Conservation (phyloP, 179 eudicot genomes). For the Silene noctiflora region DNA sequence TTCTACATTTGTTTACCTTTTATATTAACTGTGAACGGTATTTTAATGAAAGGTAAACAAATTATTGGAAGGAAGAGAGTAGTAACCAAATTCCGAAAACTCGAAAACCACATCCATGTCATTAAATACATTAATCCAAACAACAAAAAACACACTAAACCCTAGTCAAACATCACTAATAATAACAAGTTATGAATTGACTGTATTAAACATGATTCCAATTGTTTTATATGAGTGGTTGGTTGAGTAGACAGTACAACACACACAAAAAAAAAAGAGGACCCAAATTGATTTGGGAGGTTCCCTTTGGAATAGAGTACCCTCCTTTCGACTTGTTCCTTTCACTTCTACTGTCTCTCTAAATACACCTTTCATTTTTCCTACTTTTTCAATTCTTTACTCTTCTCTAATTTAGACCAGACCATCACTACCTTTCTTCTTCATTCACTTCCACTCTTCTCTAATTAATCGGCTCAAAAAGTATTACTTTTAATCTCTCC, state of each 20-base stretch:
- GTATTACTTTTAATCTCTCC: too few relatives aligned
- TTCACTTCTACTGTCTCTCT: constrained; percentile 21
- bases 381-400: not conserved
- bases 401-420: constrained; percentile 1
- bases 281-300: constrained; percentile 14
- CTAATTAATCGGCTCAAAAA: not conserved
- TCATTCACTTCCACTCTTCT: not conserved
- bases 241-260: constrained; percentile 1
- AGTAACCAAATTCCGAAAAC: too few relatives aligned
- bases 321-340: constrained; percentile 28
- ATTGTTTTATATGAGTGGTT: not conserved
- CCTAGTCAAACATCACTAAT: too few relatives aligned
- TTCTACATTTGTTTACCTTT: too few relatives aligned
- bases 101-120: too few relatives aligned
- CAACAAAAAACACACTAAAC: too few relatives aligned
- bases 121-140: too few relatives aligned
- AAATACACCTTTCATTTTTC: not conserved
- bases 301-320: constrained; percentile 23
- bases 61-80: too few relatives aligned
- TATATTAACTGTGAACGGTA: too few relatives aligned
- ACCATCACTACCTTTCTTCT: not conserved
- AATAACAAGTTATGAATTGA: too few relatives aligned
- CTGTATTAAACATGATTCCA: not conserved
- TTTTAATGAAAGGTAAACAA: too few relatives aligned
- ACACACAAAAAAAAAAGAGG: not conserved